A percentile compares a stretch with the other conserved stretches of the same genome.
Conservation (phyloP, 495 filamentous ascomycete species). For the Penicillium bovifimosum region DNA sequence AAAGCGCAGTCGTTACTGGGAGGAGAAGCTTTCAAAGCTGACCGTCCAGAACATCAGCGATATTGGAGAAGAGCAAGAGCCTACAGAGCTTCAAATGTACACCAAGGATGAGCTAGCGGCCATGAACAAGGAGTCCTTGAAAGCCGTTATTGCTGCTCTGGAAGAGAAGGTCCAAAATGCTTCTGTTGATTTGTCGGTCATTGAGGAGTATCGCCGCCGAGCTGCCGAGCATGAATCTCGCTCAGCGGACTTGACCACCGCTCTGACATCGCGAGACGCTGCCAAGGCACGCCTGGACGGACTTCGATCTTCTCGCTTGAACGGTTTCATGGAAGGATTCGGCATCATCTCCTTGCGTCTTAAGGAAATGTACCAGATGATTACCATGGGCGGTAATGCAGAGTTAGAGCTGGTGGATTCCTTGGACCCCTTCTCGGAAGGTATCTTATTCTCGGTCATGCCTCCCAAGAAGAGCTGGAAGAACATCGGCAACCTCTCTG, state of each 20-base stretch:
- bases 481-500: constrained; percentile 91
- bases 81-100: constrained; percentile 66
- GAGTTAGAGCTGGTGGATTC: constrained; percentile 95
- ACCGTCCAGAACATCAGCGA: constrained; percentile 73
- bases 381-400: constrained; percentile 98
- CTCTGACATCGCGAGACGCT: constrained; percentile 69
- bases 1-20: constrained; percentile 76
- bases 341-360: constrained; percentile 87
- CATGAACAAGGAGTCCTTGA: constrained; percentile 82
- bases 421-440: constrained; percentile 93
- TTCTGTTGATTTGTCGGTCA: constrained; percentile 82
- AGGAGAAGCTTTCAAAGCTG: constrained; percentile 77
- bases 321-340: constrained; percentile 99
- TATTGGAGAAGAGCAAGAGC: constrained; percentile 50
- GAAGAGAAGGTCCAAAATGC: constrained; percentile 91
- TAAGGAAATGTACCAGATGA: constrained; percentile 99
- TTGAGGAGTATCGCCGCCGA: constrained; percentile 87
- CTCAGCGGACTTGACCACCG: constrained; percentile 69
- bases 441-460: constrained; percentile 96
- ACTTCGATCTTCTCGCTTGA: constrained; percentile 77
- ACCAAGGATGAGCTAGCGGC: constrained; percentile 89
- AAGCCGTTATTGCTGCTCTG: constrained; percentile 79
- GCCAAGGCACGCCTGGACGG: constrained; percentile 90
- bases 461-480: constrained; percentile 99
- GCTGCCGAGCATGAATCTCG: constrained; percentile 81